Conservation (phyloP, 2,329 filamentous ascomycete species). For the Penicillium paneum region DNA sequence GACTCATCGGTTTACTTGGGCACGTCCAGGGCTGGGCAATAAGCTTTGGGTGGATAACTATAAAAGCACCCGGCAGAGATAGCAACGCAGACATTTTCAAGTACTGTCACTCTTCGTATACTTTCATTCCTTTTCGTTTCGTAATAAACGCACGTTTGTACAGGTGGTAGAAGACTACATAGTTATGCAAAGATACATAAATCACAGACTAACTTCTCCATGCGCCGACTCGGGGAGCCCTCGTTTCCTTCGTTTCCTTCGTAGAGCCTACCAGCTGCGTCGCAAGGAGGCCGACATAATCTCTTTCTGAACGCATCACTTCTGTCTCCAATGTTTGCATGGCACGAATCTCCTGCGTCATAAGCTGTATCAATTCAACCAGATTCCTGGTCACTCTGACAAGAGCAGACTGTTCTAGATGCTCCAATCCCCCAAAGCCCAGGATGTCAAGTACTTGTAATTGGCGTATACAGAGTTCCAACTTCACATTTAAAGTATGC, state of each 20-base stretch:
- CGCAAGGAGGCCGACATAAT: conserved; percentile 31
- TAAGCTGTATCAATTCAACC: conserved; percentile 30
- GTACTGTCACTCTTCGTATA: not conserved
- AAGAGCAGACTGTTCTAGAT: conserved; percentile 32
- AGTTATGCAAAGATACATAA: not conserved
- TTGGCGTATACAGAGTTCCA: conserved; percentile 36
- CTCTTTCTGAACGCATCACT: conserved; percentile 34
- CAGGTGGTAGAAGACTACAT: not conserved
- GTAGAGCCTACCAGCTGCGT: conserved; percentile 20
- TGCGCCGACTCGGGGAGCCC: conserved; percentile 21
- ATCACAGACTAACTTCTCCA: conserved; percentile 23
- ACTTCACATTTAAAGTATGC: conserved; percentile 27
- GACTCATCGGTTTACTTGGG: not conserved
- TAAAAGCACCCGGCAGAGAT: no score
- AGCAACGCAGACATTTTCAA: not conserved
- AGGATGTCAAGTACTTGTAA: conserved; percentile 39
- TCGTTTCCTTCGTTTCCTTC: conserved; percentile 12
- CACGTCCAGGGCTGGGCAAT: no score
- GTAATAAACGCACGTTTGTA: not conserved
- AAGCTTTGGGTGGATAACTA: no score
- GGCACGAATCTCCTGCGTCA: conserved; percentile 37
- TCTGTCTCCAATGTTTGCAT: conserved; percentile 38
- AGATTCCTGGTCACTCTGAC: conserved; percentile 29
- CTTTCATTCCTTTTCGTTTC: not conserved
- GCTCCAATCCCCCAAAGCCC: conserved; percentile 26